phyloP scores from a whole-genome alignment of 139 green algal genomes.

The Chlorella vulgaris region DNA sequence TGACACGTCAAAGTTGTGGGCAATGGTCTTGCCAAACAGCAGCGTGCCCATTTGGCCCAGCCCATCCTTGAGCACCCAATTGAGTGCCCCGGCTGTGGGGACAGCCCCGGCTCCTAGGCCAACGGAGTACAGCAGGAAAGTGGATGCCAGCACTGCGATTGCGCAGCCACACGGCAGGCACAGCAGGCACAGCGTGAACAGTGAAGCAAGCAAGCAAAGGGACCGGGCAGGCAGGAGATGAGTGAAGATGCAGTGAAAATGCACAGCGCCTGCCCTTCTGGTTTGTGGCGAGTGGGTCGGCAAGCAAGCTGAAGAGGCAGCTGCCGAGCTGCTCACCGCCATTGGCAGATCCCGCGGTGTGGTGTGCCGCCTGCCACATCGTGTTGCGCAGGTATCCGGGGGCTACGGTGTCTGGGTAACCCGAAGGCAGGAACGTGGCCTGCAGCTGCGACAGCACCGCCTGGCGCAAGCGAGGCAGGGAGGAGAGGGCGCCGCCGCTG shows the following conservation, averaged over 20 bases:
- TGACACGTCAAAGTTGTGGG: constrained; percentile 78
- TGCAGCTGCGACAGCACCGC: constrained; percentile 24
- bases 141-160: constrained; percentile 65
- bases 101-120: constrained; percentile 71
- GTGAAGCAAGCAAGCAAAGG: neutral
- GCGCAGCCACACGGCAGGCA: neutral
- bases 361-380: constrained; percentile 43
- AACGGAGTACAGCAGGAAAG: constrained; percentile 83
- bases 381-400: constrained; percentile 45
- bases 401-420: constrained; percentile 33
- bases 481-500: neutral
- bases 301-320: neutral
- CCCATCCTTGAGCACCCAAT: constrained; percentile 82
- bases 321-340: constrained; percentile 9
- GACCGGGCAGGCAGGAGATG: neutral
- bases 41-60: constrained; percentile 76
- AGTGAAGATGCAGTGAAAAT: neutral
- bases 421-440: constrained; percentile 43
- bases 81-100: constrained; percentile 72
- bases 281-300: neutral
- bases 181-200: neutral
- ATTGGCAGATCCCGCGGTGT: constrained; percentile 35
- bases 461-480: constrained; percentile 3
- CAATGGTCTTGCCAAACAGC: constrained; percentile 71
- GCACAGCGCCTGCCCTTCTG: no score